These are phyloP conservation scores for Penicillium griseofulvum DNA, from an alignment of 2,329 filamentous ascomycete species.

Conservation along the genomic window DNA sequence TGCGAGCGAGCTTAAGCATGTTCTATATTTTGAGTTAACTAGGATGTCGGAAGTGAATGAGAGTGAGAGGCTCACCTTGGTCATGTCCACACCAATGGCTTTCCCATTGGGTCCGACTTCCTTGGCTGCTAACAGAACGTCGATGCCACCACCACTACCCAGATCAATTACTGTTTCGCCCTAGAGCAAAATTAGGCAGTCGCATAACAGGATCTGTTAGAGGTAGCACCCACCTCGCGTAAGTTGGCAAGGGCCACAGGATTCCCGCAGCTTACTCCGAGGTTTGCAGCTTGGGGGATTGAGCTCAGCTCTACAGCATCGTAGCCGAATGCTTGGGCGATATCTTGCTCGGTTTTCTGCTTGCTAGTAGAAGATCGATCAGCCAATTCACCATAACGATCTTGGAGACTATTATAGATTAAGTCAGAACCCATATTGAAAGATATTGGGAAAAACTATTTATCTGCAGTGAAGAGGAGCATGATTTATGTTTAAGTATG, in stretches of 20 bases:
- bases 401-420: not conserved
- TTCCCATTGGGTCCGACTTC: slow-evolving; percentile 51
- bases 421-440: not conserved
- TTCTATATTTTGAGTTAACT: slow-evolving; percentile 39
- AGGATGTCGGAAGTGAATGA: not conserved
- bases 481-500: not conserved
- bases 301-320: not conserved
- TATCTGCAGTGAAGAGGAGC: not conserved
- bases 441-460: too few relatives aligned
- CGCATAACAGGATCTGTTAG: fast-evolving
- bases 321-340: slow-evolving; percentile 4
- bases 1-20: slow-evolving; percentile 54
- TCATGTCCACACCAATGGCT: slow-evolving; percentile 61
- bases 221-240: not conserved
- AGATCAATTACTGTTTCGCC: slow-evolving; percentile 60
- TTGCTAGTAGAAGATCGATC: not conserved
- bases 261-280: not conserved
- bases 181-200: slow-evolving; percentile 25
- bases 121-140: slow-evolving; percentile 54
- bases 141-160: slow-evolving; percentile 58
- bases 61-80: slow-evolving; percentile 41
- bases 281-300: not conserved
- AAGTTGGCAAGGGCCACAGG: not conserved
- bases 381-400: slow-evolving; percentile 4
- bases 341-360: not conserved